phyloP scores from a whole-genome alignment of 2,329 filamentous ascomycete genomes.

The Clarireedia paspali region DNA sequence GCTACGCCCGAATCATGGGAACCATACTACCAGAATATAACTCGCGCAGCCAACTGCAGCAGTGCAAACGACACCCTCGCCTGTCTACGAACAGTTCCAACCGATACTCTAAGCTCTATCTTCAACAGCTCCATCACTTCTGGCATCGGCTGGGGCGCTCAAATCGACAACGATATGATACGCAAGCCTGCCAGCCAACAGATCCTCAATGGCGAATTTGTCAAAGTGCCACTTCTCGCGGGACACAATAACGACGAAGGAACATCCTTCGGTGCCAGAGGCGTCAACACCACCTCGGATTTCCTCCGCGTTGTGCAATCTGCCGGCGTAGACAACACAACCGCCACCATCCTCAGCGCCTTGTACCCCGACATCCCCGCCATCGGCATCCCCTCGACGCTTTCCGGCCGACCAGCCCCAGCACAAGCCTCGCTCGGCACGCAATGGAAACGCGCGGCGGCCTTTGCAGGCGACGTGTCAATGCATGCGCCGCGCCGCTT shows the following conservation, averaged over 20 bases:
- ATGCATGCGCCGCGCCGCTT: conserved; percentile 50
- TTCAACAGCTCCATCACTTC: conserved; percentile 34
- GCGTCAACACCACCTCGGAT: conserved; percentile 46
- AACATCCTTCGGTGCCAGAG: conserved; percentile 42
- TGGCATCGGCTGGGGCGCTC: conserved; percentile 31
- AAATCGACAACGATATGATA: conserved; percentile 50
- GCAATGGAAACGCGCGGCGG: conserved; percentile 27
- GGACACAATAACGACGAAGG: conserved; percentile 63
- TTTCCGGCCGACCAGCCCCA: conserved; percentile 11
- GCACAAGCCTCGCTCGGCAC: not conserved
- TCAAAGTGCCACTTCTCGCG: conserved; percentile 54
- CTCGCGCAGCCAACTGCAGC: conserved; percentile 25
- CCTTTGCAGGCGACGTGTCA: conserved; percentile 45
- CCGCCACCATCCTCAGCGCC: not conserved
- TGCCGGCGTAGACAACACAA: not conserved
- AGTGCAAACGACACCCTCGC: conserved; percentile 10
- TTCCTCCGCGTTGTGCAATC: conserved; percentile 29
- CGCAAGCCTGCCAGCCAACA: conserved; percentile 43
- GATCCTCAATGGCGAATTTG: conserved; percentile 49
- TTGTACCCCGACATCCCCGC: conserved; percentile 42
- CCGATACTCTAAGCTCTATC: conserved; percentile 35
- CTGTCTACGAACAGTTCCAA: conserved; percentile 32
- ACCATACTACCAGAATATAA: conserved; percentile 25
- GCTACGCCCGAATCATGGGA: not conserved
- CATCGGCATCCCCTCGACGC: conserved; percentile 38